These are phyloP conservation scores for Kurtzmaniella cleridarum DNA, from an alignment of 805 yeast genomes.

Conservation along the genomic window DNA sequence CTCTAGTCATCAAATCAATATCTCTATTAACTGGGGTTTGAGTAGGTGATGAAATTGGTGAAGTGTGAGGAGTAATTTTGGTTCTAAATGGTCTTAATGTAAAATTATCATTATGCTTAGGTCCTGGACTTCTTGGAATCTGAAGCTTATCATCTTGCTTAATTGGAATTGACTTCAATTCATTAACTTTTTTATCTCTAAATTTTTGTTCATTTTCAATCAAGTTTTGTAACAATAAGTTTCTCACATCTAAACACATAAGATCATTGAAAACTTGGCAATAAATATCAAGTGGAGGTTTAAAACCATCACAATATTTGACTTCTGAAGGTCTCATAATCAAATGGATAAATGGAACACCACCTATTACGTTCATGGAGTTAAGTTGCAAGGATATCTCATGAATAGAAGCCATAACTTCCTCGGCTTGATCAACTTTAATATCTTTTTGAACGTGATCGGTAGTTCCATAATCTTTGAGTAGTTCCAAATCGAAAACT, in stretches of 20 bases:
- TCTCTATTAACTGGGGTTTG: constrained; percentile 13
- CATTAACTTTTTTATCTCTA: constrained; percentile 25
- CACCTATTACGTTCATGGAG: constrained; percentile 30
- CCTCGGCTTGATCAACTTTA: constrained; percentile 4
- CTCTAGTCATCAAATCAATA: constrained; percentile 6
- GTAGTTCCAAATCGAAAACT: constrained; percentile 16
- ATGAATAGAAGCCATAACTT: constrained; percentile 1
- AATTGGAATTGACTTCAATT: constrained; percentile 16
- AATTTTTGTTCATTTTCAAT: constrained; percentile 24
- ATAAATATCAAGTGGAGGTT: constrained; percentile 31
- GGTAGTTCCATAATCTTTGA: constrained; percentile 21
- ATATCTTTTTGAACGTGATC: constrained; percentile 18
- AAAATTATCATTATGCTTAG: constrained; percentile 25
- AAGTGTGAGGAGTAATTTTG: constrained; percentile 33
- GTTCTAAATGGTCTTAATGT: constrained; percentile 39
- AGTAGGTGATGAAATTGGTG: constrained; percentile 34
- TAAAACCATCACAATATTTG: constrained; percentile 31
- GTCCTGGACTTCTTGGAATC: constrained; percentile 16
- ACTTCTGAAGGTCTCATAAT: constrained; percentile 36
- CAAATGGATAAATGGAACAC: constrained; percentile 36
- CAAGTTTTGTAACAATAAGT: constrained; percentile 13
- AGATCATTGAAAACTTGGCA: constrained; percentile 21
- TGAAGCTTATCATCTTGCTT: constrained; percentile 1
- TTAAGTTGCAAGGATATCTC: constrained; percentile 15
- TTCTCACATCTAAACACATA: constrained; percentile 18